Evolutionary conservation across 2,329 filamentous ascomycete genomes (phyloP).

Genomic region (Fusarium austroafricanum): DNA sequence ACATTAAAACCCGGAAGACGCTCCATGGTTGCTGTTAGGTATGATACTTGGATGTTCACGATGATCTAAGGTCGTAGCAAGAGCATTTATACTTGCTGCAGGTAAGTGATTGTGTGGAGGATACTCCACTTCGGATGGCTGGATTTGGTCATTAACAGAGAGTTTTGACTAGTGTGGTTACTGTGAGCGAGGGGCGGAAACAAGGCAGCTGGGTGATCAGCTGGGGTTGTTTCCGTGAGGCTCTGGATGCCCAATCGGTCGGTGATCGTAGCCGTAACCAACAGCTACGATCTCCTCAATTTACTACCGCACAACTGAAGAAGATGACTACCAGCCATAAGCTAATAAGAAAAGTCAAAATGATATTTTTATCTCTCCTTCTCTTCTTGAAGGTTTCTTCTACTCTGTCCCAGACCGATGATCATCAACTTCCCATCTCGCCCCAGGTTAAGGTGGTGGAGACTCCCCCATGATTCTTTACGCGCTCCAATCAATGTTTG

Average conservation of each 20-base stretch:
- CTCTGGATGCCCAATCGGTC: neutral
- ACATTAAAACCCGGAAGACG: constrained; percentile 34
- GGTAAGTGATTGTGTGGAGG: constrained; percentile 1
- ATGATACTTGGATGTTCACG: neutral
- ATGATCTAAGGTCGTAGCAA: neutral
- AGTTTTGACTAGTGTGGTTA: neutral
- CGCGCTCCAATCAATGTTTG: constrained; percentile 16
- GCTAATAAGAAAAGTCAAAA: no score
- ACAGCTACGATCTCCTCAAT: no score
- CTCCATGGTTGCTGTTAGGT: constrained; percentile 16
- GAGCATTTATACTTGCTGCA: constrained; percentile 21
- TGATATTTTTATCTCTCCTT: neutral
- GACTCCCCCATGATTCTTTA: neutral
- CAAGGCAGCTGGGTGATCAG: neutral
- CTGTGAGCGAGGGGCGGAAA: constrained; percentile 5
- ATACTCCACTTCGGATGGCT: constrained; percentile 17
- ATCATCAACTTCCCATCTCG: neutral
- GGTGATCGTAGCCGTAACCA: neutral
- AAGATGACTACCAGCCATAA: no score
- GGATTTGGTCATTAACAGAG: neutral
- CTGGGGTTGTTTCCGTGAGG: constrained; percentile 9
- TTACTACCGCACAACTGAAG: no score
- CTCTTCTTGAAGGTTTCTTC: neutral
- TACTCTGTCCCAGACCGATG: no score
- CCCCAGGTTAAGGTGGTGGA: constrained; percentile 9